These are phyloP conservation scores for Citrus mangshanensis DNA, from an alignment of 345 rosid genomes.

Conservation along the genomic window DNA sequence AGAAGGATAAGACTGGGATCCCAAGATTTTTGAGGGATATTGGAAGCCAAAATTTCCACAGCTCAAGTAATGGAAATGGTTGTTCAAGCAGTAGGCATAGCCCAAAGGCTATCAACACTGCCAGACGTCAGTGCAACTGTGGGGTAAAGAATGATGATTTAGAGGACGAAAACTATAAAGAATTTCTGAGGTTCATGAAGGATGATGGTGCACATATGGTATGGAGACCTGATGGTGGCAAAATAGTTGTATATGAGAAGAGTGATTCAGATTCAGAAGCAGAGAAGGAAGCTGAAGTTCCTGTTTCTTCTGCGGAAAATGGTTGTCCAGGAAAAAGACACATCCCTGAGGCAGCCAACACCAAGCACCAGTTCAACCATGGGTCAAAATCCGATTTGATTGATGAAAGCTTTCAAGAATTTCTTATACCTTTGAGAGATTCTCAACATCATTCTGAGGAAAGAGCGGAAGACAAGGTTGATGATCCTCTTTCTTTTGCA, in stretches of 20 bases:
- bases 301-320: not conserved
- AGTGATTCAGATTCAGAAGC: constrained; percentile 14
- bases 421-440: not conserved
- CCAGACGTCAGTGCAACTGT: not conserved
- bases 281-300: constrained; percentile 9
- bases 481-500: constrained; percentile 7
- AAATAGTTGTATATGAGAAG: not conserved
- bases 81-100: not conserved
- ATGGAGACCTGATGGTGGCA: not conserved
- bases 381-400: constrained; percentile 3
- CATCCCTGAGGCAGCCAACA: not conserved
- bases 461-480: not conserved
- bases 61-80: not conserved
- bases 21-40: constrained; percentile 11
- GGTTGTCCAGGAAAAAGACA: not conserved
- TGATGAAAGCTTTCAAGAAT: constrained; percentile 28
- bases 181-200: too few relatives aligned
- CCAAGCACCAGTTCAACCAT: constrained; percentile 5
- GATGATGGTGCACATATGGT: not conserved
- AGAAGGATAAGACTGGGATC: not conserved
- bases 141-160: not conserved
- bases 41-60: constrained; percentile 19
- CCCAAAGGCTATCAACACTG: not conserved
- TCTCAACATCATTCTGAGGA: too few relatives aligned
- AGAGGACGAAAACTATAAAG: too few relatives aligned